phyloP scores from a whole-genome alignment of 805 yeast genomes.

The Metschnikowia noctiluminum region DNA sequence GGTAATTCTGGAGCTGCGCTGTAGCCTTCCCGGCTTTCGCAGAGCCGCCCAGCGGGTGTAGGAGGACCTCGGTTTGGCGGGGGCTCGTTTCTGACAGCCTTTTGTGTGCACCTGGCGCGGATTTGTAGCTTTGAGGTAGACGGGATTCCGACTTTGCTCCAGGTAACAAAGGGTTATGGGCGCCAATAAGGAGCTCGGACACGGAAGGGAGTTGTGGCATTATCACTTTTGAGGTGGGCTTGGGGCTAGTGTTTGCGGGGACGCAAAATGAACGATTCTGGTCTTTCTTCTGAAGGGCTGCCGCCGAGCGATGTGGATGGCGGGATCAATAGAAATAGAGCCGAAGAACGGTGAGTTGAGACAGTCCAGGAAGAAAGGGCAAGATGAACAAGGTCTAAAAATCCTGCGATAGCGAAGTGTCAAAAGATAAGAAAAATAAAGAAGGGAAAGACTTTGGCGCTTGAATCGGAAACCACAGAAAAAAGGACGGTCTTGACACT shows the following conservation, averaged over 20 bases:
- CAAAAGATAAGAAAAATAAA: too few species aligned
- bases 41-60: constrained; percentile 1
- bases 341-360: too few species aligned
- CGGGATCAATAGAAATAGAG: too few species aligned
- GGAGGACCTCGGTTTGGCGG: constrained; percentile 5
- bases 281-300: too few species aligned
- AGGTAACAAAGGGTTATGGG: constrained; percentile 8
- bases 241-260: too few species aligned
- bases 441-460: neutral
- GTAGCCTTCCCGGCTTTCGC: neutral
- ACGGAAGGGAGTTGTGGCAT: constrained; percentile 22
- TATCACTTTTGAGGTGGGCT: too few species aligned
- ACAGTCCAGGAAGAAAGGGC: too few species aligned
- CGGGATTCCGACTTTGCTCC: neutral
- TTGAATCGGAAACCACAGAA: neutral
- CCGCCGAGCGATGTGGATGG: too few species aligned
- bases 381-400: too few species aligned
- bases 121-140: constrained; percentile 3
- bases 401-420: too few species aligned
- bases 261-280: too few species aligned
- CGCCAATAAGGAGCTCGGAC: constrained; percentile 20
- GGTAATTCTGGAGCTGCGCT: too few species aligned
- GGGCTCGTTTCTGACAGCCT: constrained; percentile 10
- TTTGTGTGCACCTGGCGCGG: neutral
- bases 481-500: neutral